Base-by-base conservation (phyloP, 176 grass and related monocot genomes). In the Thalia dealbata region DNA sequence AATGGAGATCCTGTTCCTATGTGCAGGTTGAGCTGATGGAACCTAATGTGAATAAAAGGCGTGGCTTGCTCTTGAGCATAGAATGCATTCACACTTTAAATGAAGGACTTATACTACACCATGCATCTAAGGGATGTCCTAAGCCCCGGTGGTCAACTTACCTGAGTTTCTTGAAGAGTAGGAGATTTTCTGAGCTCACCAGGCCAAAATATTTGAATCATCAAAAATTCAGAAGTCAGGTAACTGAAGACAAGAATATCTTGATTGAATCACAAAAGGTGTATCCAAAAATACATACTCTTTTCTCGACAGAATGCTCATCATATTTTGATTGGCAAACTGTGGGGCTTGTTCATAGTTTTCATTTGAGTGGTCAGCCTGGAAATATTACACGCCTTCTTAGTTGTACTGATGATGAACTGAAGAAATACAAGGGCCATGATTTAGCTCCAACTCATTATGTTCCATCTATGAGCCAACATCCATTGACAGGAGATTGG, bases 281-380 rank as follows among this genome's bases (percentile, higher is more conserved):
- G 61, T 61, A 75, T 27, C 87, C 87, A 74, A 99, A 93, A 87
- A 93, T 88, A 76, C 90, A 99, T 76, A 99, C 95, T 28, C 81
- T 99, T 78, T 99, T 99, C 70, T 99, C 95, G 18, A 99, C 95
- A 1, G 95, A 99, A 84, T 99, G 95, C 79, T 91, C 90, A 51
- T 73, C 78, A 43, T 99, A 99, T 84, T 99, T 99, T 81, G 95
- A 99, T 84, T 99, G 95, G 95, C 90, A 99, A 84, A 99, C 95
- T 64, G 87, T 99, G 78, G 95, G 87, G 55, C 82, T 93, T 67
- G 86, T 99, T 83, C 79, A 91, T 76, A 92, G 87, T 58, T 91
- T 93, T 88, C 85, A 27, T 74, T 81, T 86, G 82, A 99, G 90
- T 27, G 58, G 95, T 19, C 90, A 99, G 68, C 87, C 90, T 79